phyloP scores from a whole-genome alignment of 2,329 filamentous ascomycete species.

The Scleromitrula shiraiana region DNA sequence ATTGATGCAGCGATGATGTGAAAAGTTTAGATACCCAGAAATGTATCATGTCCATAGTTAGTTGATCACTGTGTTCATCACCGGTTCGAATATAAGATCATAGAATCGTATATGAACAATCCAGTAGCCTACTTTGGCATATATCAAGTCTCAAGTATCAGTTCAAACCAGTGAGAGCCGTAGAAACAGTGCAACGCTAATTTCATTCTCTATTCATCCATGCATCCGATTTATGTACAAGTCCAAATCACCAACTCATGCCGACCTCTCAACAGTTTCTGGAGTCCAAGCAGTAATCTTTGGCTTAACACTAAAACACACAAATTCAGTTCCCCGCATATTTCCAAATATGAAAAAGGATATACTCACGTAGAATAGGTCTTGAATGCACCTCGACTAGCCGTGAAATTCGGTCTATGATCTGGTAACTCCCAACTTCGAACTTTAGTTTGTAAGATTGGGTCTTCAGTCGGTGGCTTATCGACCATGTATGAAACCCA shows the following conservation, averaged over 20 bases:
- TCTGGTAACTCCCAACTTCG: constrained; percentile 70
- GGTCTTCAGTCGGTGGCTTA: constrained; percentile 72
- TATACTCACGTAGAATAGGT: constrained; percentile 94
- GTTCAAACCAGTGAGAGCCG: not conserved
- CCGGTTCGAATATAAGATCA: too few relatives aligned
- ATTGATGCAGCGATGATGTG: too few relatives aligned
- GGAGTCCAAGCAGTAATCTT: constrained; percentile 49
- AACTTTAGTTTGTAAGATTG: constrained; percentile 56
- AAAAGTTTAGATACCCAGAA: too few relatives aligned
- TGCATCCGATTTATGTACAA: constrained; percentile 29
- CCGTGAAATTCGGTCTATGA: constrained; percentile 66
- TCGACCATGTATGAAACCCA: constrained; percentile 96
- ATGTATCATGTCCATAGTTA: not conserved
- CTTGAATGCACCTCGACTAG: constrained; percentile 73
- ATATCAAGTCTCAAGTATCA: not conserved
- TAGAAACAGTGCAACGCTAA: not conserved
- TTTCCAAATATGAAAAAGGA: not conserved
- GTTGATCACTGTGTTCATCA: not conserved
- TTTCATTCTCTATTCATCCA: constrained; percentile 3
- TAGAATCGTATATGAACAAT: too few relatives aligned
- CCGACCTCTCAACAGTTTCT: constrained; percentile 24
- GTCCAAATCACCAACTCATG: constrained; percentile 8
- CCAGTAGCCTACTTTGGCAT: not conserved
- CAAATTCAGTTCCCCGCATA: not conserved
- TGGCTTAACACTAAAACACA: constrained; percentile 38